Evolutionary conservation across 2,329 filamentous ascomycete genomes (phyloP).

Genomic region (Aureobasidium sp.): DNA sequence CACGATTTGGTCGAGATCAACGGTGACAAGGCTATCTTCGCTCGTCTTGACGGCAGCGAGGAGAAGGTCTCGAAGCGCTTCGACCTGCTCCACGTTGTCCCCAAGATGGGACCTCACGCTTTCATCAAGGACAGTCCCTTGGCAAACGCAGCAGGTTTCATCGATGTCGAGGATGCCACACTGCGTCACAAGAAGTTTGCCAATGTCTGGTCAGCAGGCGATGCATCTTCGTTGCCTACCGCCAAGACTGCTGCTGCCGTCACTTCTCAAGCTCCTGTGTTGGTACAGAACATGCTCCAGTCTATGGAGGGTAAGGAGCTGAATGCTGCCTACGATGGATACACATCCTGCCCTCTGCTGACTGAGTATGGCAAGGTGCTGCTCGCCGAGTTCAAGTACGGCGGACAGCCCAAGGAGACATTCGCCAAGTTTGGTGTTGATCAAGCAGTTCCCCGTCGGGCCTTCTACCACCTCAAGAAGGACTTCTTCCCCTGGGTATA

Average conservation of each 20-base stretch:
- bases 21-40: conserved; percentile 33
- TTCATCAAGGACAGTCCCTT: conserved; percentile 32
- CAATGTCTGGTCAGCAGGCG: conserved; percentile 35
- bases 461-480: conserved; percentile 59
- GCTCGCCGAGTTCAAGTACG: conserved; percentile 60
- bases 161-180: conserved; percentile 31
- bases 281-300: conserved; percentile 31
- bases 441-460: conserved; percentile 48
- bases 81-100: conserved; percentile 33
- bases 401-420: conserved; percentile 56
- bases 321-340: conserved; percentile 30
- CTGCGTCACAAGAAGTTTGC: conserved; percentile 32
- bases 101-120: conserved; percentile 33
- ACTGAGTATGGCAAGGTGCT: conserved; percentile 55
- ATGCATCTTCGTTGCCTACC: conserved; percentile 33
- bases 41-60: conserved; percentile 21
- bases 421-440: conserved; percentile 53
- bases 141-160: conserved; percentile 32
- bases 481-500: conserved; percentile 64
- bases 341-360: conserved; percentile 34
- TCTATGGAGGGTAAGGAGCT: conserved; percentile 25
- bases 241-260: conserved; percentile 36
- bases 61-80: conserved; percentile 29
- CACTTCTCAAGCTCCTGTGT: conserved; percentile 31
- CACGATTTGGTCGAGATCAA: conserved; percentile 33